Base-by-base conservation (phyloP, 805 yeast species). In the Saccharomycopsis javanensis region DNA sequence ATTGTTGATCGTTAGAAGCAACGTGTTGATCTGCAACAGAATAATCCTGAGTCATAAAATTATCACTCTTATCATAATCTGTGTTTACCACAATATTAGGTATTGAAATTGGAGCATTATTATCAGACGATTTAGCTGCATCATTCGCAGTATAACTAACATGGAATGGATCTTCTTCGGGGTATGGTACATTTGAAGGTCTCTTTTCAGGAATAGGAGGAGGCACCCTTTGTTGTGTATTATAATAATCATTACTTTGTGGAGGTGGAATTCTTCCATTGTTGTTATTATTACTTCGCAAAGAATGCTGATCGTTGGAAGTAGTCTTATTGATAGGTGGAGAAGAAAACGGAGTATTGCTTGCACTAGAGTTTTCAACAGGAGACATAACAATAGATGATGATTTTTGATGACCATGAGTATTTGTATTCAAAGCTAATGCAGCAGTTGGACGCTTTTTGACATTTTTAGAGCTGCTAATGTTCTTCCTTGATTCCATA, bases 401-500 rank as follows among this genome's bases (percentile, higher is more conserved):
- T 20, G 48, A 42, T 20, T 42, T 42, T 16, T 42, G 48, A 25
- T 42, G 48, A 8, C 48, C 13, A 7, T 11, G 15, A 2, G 25
- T 25, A 20, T 27, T 20, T 3, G 48, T 23, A 42, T 42, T 42
- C 28, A 42, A 42, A 20, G 28, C 28, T 20, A 42, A 23, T 8
- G 25, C 48, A 20, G 48, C 48, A 6, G 48, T 20, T 42, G 48
- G 28, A 7, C 48, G 48, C 23, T 42, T 42, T n/a, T 42, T 42
- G 63, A 64, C 48, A 20, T 42, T 62, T 67, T 58, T 67, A 67
- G 70, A 61, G 25, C 69, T 76, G 64, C 80, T 79, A 1, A 42
- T 42, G 11, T 23, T 42, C 23, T 42, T 42, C 48, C 23, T 42
- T 7, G 97, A 83, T 46, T 85, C 80, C 67, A 86, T 85, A 67